Conservation (phyloP, 805 yeast species). For the Metschnikowia sp. region DNA sequence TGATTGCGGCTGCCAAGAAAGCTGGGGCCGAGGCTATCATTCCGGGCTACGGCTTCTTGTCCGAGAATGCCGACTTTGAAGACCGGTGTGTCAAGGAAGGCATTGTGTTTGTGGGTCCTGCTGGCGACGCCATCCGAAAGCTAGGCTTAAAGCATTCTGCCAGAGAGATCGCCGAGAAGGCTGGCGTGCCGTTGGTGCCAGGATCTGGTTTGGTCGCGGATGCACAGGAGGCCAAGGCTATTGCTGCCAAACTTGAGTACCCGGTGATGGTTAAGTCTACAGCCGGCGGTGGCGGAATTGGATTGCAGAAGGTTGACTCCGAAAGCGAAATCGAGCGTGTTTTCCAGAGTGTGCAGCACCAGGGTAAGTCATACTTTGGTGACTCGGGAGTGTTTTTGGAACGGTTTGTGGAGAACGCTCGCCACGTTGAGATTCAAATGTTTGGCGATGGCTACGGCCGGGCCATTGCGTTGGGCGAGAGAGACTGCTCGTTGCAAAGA, state of each 20-base stretch:
- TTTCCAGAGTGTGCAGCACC: constrained; percentile 88
- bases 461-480: constrained; percentile 92
- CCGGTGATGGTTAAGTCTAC: constrained; percentile 97
- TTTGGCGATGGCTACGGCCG: constrained; percentile 93
- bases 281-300: constrained; percentile 99
- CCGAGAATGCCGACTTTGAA: constrained; percentile 95
- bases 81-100: constrained; percentile 82
- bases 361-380: constrained; percentile 89
- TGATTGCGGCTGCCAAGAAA: constrained; percentile 77
- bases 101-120: constrained; percentile 92
- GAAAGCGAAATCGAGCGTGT: constrained; percentile 78
- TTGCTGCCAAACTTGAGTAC: constrained; percentile 73
- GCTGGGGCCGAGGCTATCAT: constrained; percentile 91
- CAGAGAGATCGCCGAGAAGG: constrained; percentile 83
- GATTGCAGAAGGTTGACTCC: constrained; percentile 87
- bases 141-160: constrained; percentile 96
- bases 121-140: constrained; percentile 87
- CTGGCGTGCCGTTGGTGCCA: constrained; percentile 97
- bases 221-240: constrained; percentile 68
- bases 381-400: constrained; percentile 95
- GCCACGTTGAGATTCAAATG: constrained; percentile 96
- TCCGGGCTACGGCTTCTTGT: constrained; percentile 95
- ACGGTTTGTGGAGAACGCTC: constrained; percentile 88
- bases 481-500: constrained; percentile 96
- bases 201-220: constrained; percentile 81